phyloP scores from a whole-genome alignment of 805 yeast genomes.

The Zygotorulaspora sp. region DNA sequence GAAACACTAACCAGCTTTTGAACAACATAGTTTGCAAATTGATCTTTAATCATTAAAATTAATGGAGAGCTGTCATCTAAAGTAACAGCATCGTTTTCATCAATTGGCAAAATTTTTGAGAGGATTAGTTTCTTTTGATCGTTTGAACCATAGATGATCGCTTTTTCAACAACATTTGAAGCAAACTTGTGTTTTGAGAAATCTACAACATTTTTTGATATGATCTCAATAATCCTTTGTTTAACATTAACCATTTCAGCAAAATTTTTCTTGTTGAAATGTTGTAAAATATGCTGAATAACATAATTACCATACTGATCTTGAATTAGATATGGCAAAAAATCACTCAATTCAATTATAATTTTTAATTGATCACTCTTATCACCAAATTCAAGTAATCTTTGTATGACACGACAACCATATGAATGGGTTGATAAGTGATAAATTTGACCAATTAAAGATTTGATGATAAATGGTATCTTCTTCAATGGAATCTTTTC shows the following conservation, averaged over 20 bases:
- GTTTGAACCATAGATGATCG: slow-evolving; percentile 67
- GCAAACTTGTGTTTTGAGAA: slow-evolving; percentile 97
- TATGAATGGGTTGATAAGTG: slow-evolving; percentile 92
- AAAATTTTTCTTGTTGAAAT: slow-evolving; percentile 44
- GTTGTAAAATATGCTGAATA: slow-evolving; percentile 88
- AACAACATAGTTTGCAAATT: slow-evolving; percentile 94
- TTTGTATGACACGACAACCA: slow-evolving; percentile 95
- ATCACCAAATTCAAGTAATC: slow-evolving; percentile 77
- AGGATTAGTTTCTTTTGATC: slow-evolving; percentile 60
- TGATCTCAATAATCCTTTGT: slow-evolving; percentile 55
- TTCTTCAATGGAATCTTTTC: slow-evolving; percentile 73
- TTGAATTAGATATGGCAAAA: slow-evolving; percentile 71
- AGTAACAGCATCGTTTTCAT: slow-evolving; percentile 40
- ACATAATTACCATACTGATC: slow-evolving; percentile 98
- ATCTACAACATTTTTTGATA: slow-evolving; percentile 64
- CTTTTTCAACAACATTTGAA: slow-evolving; percentile 93
- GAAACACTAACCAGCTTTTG: slow-evolving; percentile 88
- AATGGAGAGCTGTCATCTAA: slow-evolving; percentile 66
- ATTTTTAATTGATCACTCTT: slow-evolving; percentile 61
- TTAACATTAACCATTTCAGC: slow-evolving; percentile 41
- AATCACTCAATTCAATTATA: slow-evolving; percentile 65
- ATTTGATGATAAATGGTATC: slow-evolving; percentile 66
- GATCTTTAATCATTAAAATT: slow-evolving; percentile 94
- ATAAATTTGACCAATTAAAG: slow-evolving; percentile 65
- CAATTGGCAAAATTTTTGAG: slow-evolving; percentile 59